Percentiles rank a stretch among this genome's conserved stretches.
Conservation (phyloP, 2,329 filamentous ascomycete species). For the Curvularia verruculosa region DNA sequence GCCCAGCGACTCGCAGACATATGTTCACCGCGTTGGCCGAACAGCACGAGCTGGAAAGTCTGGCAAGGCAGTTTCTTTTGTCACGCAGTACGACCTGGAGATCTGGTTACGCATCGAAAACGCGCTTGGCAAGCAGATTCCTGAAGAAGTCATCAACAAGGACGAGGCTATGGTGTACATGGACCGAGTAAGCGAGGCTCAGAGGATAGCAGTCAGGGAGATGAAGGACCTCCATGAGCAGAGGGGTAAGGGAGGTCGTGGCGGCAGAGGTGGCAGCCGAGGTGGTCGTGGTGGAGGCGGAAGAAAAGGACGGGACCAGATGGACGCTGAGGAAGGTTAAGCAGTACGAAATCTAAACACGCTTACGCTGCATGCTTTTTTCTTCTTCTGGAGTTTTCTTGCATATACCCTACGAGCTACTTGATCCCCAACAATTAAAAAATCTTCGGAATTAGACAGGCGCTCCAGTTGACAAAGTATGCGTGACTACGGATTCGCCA, state of each 20-base stretch:
- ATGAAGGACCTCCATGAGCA: conserved; percentile 82
- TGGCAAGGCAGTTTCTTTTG: conserved; percentile 78
- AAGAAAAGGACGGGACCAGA: conserved; percentile 64
- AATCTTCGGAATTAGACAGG: not conserved
- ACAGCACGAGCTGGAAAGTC: conserved; percentile 87
- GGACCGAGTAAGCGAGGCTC: conserved; percentile 79
- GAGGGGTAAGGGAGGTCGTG: conserved; percentile 60
- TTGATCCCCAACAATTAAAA: not conserved
- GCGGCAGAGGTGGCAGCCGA: conserved; percentile 41
- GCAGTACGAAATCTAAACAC: too few species aligned
- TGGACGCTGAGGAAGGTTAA: conserved; percentile 77
- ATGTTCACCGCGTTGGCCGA: conserved; percentile 86
- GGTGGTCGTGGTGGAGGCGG: conserved; percentile 29
- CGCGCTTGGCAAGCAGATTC: conserved; percentile 77
- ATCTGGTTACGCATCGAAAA: conserved; percentile 82
- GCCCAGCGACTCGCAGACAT: conserved; percentile 84
- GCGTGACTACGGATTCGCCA: too few species aligned
- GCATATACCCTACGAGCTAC: conserved; percentile 7
- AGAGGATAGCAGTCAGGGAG: conserved; percentile 76
- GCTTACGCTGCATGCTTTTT: not conserved
- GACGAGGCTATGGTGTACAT: conserved; percentile 87
- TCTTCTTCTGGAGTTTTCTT: conserved; percentile 2
- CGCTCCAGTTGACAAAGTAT: too few species aligned
- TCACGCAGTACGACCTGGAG: conserved; percentile 88
- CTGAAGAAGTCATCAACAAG: conserved; percentile 71